These are phyloP conservation scores for Ceratocystis huliohia DNA, from an alignment of 2,329 filamentous ascomycete species.

Conservation along the genomic window DNA sequence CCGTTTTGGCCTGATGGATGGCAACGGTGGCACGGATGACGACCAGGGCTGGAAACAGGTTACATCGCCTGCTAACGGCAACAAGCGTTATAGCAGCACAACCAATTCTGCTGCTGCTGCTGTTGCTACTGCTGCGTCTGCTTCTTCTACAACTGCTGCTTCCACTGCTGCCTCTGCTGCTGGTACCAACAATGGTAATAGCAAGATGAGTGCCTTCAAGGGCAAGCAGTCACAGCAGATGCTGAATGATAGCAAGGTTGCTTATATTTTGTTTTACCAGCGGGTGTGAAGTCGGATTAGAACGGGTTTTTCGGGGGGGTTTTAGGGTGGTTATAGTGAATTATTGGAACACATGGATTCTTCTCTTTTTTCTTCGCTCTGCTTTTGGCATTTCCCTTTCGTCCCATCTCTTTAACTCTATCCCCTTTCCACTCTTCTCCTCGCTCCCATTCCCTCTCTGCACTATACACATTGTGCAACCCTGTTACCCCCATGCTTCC, in stretches of 20 bases:
- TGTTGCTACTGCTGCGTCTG: neutral
- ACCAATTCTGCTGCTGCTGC: conserved; percentile 48
- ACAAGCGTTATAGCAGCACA: conserved; percentile 57
- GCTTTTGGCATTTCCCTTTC: neutral
- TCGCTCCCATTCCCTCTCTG: neutral
- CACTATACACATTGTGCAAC: neutral
- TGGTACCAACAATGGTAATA: conserved; percentile 25
- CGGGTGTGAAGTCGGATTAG: conserved; percentile 38
- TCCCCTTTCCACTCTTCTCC: neutral
- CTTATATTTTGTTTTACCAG: conserved; percentile 93
- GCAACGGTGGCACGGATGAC: conserved; percentile 51
- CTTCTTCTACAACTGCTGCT: neutral
- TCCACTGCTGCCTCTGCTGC: neutral
- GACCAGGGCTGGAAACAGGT: conserved; percentile 79
- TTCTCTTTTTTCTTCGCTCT: neutral
- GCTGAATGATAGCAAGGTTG: conserved; percentile 88
- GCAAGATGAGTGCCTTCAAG: conserved; percentile 37
- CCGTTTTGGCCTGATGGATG: conserved; percentile 56
- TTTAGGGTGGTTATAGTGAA: neutral
- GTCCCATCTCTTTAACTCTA: neutral
- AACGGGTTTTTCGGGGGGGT: neutral
- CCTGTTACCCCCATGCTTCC: neutral
- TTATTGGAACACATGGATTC: conserved; percentile 4
- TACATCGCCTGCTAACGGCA: conserved; percentile 43
- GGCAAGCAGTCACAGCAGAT: conserved; percentile 47